Evolutionary conservation across 2,329 filamentous ascomycete genomes (phyloP).

Genomic region (Teratosphaeria viscida): DNA sequence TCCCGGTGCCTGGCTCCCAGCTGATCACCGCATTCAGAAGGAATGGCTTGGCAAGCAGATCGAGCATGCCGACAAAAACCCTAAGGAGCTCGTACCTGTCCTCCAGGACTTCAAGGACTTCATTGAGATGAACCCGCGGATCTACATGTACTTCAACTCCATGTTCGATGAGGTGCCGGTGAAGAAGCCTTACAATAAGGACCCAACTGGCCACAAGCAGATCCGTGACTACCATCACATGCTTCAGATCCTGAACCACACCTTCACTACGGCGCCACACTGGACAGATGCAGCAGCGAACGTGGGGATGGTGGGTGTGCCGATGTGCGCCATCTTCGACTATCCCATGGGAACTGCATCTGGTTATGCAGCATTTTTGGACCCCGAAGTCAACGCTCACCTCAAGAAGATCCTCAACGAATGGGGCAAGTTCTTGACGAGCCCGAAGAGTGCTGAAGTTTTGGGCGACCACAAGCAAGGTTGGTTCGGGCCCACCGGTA

Average conservation of each 20-base stretch:
- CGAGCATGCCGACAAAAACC: conserved; percentile 43
- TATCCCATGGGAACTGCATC: conserved; percentile 49
- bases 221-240: conserved; percentile 58
- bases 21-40: conserved; percentile 51
- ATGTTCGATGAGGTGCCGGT: conserved; percentile 56
- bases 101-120: conserved; percentile 54
- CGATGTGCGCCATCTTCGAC: conserved; percentile 48
- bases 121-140: conserved; percentile 52
- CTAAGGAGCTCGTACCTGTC: conserved; percentile 46
- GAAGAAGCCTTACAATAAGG: conserved; percentile 49
- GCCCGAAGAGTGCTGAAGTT: conserved; percentile 28
- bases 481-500: conserved; percentile 33
- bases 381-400: conserved; percentile 41
- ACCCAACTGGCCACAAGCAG: conserved; percentile 52
- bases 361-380: conserved; percentile 46
- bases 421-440: conserved; percentile 33
- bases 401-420: conserved; percentile 42
- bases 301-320: conserved; percentile 42
- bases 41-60: conserved; percentile 52
- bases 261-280: conserved; percentile 30
- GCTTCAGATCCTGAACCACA: conserved; percentile 54
- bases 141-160: conserved; percentile 55
- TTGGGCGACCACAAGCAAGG: conserved; percentile 26
- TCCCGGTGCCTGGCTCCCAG: conserved; percentile 51
- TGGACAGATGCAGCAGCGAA: conserved; percentile 31